Base-by-base conservation (phyloP, 108 stramenopile species). In the Schizochytrium sp. region DNA sequence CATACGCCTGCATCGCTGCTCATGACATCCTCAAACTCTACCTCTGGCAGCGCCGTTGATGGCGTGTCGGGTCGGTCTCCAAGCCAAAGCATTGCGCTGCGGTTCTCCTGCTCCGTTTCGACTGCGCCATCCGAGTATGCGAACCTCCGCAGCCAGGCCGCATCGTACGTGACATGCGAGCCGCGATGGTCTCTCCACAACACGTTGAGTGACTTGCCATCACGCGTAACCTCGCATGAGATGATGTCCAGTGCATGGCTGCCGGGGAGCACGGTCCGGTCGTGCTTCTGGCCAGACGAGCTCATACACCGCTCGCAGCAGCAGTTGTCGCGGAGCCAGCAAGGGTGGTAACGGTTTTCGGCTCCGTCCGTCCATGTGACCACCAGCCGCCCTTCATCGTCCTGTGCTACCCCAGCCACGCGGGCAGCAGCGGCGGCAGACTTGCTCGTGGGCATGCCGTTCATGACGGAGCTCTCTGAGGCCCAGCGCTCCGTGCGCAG, bases 301-400 rank as follows among this genome's bases (percentile, higher is more conserved):
- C 76, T 83, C 76, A 83, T 55, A 53, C 76, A 83, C 53, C 76
- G 50, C 47, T 49, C 76, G 53, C 76, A 83, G n/a, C 28, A 5
- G 61, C 88, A 89, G 49, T 72, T 72, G 88, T 89, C 88, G 45
- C 88, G 42, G 46, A 89, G 69, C 88, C 88, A 89, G 45, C 49
- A 69, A 19, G 46, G 53, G 69, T 89, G 44, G 47, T 72, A 89
- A 3, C 46, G 46, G 72, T 46, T 28, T 46, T 72, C 46, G 72
- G 64, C 47, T 45, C 88, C 88, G 69, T 89, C 88, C 46, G 69
- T 46, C 72, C 72, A 89, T 38, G 46, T 8, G n/a, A 87, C 87
- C 72, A 56, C 64, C 2, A 46, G 69, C 17, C 72, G 69, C 4
- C 72, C 72, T 44, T 89, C 72, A 47, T 55, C 76, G 50, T 38